Base-by-base conservation (phyloP, 2,329 filamentous ascomycete genomes). In the Trichoderma koningiopsis region DNA sequence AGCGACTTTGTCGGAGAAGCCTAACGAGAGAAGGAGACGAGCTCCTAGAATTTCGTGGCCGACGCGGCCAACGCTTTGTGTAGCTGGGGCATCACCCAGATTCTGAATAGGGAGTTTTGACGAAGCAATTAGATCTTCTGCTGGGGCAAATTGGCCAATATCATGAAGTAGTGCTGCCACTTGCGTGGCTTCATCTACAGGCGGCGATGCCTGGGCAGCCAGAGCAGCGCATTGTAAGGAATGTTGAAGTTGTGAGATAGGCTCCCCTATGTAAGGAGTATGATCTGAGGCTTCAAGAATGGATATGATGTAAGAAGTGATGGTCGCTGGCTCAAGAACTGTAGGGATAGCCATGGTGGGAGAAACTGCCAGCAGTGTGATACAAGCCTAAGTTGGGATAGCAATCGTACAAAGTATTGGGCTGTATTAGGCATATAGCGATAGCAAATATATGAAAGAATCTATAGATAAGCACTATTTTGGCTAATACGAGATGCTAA, bases 221-320 rank as follows among this genome's bases (percentile, higher is more conserved):
- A 63, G 37, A 13, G 60, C 47, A 37, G 43, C 60, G 16, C 60
- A 63, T 40, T 63, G 60, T 11, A 63, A 16, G 8, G 60, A 63
- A 55, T 63, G 60, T 22, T 63, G 60, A 24, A 63, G 22, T n/a
- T 63, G 60, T 14, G 60, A 63, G n/a, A 63, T 63, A 5, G 60
- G 60, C 5, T 63, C 60, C 5, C 60, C 60, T 8, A 63, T 63
- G 10, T 63, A 63, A 2, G 60, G 60, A 27, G 60, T 63, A 29
- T 63, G 27, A 22, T 63, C 31, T 16, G 60, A 63, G 4, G 7
- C 47, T 27, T 63, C 31, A 29, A 63, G 47, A 29, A 63, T 55
- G 16, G 47, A 53, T 33, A 63, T 53, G 37, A 63, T 63, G 22
- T 63, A 63, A 37, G 60, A 63, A 11, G 47, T 33, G 22, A 63